A percentile compares a stretch with the other conserved stretches of the same genome.
Conservation (phyloP, 257 asterid species). For the Solanum piurae region DNA sequence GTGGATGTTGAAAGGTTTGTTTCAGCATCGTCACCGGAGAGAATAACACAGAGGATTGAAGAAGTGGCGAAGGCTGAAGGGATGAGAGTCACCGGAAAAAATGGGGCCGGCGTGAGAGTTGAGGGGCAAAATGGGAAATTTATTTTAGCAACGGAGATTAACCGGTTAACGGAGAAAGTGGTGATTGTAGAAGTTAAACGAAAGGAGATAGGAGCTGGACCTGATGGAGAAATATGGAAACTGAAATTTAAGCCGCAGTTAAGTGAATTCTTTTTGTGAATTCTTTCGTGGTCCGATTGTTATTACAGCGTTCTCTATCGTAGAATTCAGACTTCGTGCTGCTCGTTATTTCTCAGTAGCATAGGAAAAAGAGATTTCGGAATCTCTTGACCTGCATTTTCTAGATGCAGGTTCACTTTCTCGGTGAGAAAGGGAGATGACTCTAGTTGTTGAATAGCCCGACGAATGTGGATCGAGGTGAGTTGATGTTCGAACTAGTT, state of each 20-base stretch:
- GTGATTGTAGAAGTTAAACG: conserved; percentile 49
- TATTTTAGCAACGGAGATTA: conserved; percentile 24
- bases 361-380: background rate
- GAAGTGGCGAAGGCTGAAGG: conserved; percentile 30
- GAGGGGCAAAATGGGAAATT: conserved; percentile 38
- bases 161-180: conserved; percentile 54
- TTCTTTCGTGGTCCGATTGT: background rate
- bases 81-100: conserved; percentile 20
- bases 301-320: background rate
- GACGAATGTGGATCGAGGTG: background rate
- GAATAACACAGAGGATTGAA: conserved; percentile 20
- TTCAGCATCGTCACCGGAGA: conserved; percentile 22
- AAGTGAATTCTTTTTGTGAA: conserved; percentile 17
- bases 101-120: conserved; percentile 15
- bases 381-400: background rate
- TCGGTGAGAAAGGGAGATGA: too few species aligned
- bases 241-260: conserved; percentile 31
- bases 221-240: conserved; percentile 38
- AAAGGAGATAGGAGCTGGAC: conserved; percentile 8
- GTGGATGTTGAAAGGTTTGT: conserved; percentile 21
- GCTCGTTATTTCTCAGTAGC: background rate
- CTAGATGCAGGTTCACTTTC: too few species aligned
- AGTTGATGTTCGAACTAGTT: background rate
- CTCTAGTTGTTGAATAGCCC: background rate
- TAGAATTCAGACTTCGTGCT: background rate